A percentile compares a stretch with the other conserved stretches of the same genome.
Conservation (phyloP, 2,329 filamentous ascomycete genomes). For the Pseudocercospora fijiensis region DNA sequence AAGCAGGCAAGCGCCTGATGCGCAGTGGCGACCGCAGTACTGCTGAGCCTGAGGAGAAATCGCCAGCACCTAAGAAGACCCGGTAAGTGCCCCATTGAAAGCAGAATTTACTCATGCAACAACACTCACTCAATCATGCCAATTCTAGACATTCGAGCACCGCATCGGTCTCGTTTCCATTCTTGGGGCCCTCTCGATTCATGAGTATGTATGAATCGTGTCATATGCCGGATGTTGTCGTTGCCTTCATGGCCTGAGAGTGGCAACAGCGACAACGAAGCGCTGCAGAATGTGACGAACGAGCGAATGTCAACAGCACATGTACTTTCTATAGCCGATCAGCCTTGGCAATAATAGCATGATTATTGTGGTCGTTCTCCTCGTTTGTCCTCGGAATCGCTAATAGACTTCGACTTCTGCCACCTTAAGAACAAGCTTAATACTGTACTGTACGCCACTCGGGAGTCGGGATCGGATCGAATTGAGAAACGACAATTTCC, state of each 20-base stretch:
- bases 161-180: neutral
- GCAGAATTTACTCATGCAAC: neutral
- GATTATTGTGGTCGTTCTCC: neutral
- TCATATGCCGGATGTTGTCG: no score
- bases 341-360: neutral
- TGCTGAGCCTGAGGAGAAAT: neutral
- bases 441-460: slow-evolving; percentile 1
- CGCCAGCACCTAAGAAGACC: neutral
- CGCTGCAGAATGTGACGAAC: neutral
- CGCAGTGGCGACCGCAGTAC: no score
- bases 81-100: neutral
- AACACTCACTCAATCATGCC: neutral
- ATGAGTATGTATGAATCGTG: neutral
- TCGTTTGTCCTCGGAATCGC: neutral
- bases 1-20: no score
- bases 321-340: neutral
- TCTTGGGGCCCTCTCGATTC: neutral
- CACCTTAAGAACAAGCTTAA: slow-evolving; percentile 8
- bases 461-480: no score
- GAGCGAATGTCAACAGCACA: neutral
- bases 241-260: neutral
- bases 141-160: neutral
- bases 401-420: slow-evolving; percentile 8
- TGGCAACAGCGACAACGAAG: neutral
- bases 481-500: neutral